A percentile compares a stretch with the other conserved stretches of the same genome.
Conservation (phyloP, 2,329 filamentous ascomycete species). For the Arthrinium phaeospermum region DNA sequence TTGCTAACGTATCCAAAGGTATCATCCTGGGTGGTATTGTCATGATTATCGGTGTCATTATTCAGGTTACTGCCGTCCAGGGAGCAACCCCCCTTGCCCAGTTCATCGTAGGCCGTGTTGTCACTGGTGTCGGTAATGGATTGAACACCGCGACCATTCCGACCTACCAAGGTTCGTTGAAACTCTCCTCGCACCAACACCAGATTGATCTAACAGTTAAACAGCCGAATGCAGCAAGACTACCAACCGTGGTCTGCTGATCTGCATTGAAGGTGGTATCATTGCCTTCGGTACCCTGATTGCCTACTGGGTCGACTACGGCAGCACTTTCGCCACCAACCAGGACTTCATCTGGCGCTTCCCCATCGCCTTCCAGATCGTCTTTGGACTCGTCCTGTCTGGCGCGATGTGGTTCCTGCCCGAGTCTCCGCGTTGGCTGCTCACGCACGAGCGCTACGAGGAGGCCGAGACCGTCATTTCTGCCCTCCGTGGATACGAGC, state of each 20-base stretch:
- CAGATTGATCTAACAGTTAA: constrained; percentile 4
- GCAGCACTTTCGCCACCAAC: constrained; percentile 47
- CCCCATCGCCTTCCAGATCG: constrained; percentile 56
- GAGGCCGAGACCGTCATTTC: constrained; percentile 44
- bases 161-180: constrained; percentile 47
- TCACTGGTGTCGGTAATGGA: constrained; percentile 60
- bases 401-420: constrained; percentile 49
- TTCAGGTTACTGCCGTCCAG: constrained; percentile 54
- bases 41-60: constrained; percentile 64
- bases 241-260: constrained; percentile 48
- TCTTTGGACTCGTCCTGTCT: constrained; percentile 51
- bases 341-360: constrained; percentile 58
- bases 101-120: constrained; percentile 53
- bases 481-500: constrained; percentile 46
- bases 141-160: constrained; percentile 55
- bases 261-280: constrained; percentile 51
- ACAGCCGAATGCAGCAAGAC: constrained; percentile 51
- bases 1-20: not conserved
- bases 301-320: constrained; percentile 59
- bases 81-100: constrained; percentile 44
- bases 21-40: constrained; percentile 40
- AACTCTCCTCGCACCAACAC: not conserved
- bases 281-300: constrained; percentile 52
- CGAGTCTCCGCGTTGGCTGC: constrained; percentile 25
- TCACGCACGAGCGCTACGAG: constrained; percentile 44